Percentiles rank a stretch among this genome's conserved stretches.
phyloP scores from a whole-genome alignment of 2,329 filamentous ascomycete species.

The Davidsoniella neocaledoniae region DNA sequence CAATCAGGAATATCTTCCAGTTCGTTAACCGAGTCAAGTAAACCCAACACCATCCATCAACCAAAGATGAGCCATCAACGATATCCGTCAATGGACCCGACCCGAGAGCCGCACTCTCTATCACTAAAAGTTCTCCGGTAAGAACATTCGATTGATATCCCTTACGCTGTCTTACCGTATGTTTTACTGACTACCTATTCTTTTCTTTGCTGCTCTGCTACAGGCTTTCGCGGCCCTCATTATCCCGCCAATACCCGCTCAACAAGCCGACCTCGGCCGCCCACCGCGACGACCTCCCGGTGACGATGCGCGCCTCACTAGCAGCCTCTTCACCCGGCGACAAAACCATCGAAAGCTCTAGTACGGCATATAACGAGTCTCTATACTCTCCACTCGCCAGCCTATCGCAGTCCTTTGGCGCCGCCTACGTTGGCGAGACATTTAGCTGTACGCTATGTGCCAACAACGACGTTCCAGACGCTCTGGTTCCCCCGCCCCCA shows the following conservation, averaged over 20 bases:
- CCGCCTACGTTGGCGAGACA: slow-evolving; percentile 86
- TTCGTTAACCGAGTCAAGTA: no score
- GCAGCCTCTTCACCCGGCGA: not conserved
- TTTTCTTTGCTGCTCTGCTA: not conserved
- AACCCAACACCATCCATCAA: no score
- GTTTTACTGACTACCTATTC: not conserved
- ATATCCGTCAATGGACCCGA: slow-evolving; percentile 37
- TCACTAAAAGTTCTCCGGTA: slow-evolving; percentile 62
- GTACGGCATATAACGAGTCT: not conserved
- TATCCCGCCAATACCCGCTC: slow-evolving; percentile 50
- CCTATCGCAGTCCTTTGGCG: slow-evolving; percentile 51
- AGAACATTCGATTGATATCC: slow-evolving; percentile 8
- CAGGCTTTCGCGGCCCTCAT: slow-evolving; percentile 68
- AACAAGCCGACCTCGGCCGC: slow-evolving; percentile 23
- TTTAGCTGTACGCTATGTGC: slow-evolving; percentile 90
- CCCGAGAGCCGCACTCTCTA: slow-evolving; percentile 62
- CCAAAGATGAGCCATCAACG: slow-evolving; percentile 39
- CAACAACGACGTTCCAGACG: slow-evolving; percentile 53
- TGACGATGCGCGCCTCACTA: slow-evolving; percentile 4
- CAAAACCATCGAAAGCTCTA: not conserved
- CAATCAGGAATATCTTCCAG: no score
- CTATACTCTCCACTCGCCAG: slow-evolving; percentile 11
- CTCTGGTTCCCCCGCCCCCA: slow-evolving; percentile 15
- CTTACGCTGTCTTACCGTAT: not conserved
- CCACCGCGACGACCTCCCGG: slow-evolving; percentile 17